Base-by-base conservation (phyloP, 1,139 yeast genomes). In the Blastobotrys illinoisensis region DNA sequence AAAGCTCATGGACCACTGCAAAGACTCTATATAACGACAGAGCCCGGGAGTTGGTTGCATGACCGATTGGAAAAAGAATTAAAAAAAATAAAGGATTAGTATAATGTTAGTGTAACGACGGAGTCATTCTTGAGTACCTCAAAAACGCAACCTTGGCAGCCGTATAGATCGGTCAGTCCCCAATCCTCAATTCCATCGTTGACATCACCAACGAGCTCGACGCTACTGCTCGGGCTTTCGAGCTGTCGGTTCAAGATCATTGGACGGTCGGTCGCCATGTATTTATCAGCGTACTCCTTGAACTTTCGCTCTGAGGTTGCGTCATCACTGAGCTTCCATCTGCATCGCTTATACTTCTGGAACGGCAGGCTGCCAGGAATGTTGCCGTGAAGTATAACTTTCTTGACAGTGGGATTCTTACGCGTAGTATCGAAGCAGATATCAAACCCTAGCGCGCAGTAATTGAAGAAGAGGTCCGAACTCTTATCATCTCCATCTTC, bases 351-450 rank as follows among this genome's bases (percentile, higher is more conserved):
- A 49, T 67, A 67, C 51, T 61, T 65, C 48, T 65, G 68, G 51
- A 69, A 69, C 4, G 60, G 53, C 20, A 66, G 57, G 18, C 69
- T 59, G 5, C 68, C 68, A 1, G 72, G 72, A 16, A 68, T 54
- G 56, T 69, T 69, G 21, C 71, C 69, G 51, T 68, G 72, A 3
- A 68, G 32, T 14, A 68, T 60, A 9, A 68, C 47, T 56, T 68
- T 69, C 49, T 63, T 62, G 21, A 67, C 68, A 5, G 58, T 55
- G 5, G 69, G 61, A 47, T 58, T 57, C 21, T 54, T 54, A 11
- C 51, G 47, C 13, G 59, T 48, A 1, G 69, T 64, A 46, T 62
- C 67, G 52, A 69, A 68, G 51, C 70, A 64, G 14, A 69, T 55
- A 50, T 69, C 72, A 44, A 69, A 44, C 1, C 72, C 72, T 11